A percentile compares a stretch with the other conserved stretches of the same genome.
These are phyloP conservation scores for Skeletonema grethae DNA, from an alignment of 108 stramenopile species.

Conservation along the genomic window DNA sequence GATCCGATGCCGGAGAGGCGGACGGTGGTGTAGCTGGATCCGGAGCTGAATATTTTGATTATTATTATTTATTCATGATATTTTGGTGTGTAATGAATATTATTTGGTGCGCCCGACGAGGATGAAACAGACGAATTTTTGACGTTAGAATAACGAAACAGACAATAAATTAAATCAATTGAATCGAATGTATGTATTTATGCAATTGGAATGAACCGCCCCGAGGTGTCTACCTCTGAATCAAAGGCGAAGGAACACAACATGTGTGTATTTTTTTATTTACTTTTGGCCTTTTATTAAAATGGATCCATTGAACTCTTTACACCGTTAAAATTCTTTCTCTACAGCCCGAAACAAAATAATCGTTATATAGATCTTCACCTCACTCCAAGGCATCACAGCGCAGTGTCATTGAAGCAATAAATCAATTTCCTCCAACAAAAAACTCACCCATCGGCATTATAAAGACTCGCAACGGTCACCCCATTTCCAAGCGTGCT, in stretches of 20 bases:
- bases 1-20: conserved; percentile 33
- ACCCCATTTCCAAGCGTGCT: conserved; percentile 80
- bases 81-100: not conserved
- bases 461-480: conserved; percentile 60
- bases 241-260: not conserved
- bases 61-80: not conserved
- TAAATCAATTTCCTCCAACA: not conserved
- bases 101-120: not conserved
- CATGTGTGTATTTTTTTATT: too few species aligned
- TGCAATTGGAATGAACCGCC: not conserved
- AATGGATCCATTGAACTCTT: too few species aligned
- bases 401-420: not conserved
- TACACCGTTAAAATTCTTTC: too few species aligned
- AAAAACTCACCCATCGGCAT: conserved; percentile 12
- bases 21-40: conserved; percentile 28
- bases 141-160: not conserved
- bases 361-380: too few species aligned
- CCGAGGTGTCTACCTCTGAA: not conserved
- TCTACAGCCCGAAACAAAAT: too few species aligned
- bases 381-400: too few species aligned
- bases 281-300: too few species aligned
- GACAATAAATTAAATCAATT: too few species aligned
- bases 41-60: not conserved
- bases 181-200: too few species aligned
- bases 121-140: not conserved